Evolutionary conservation across 2,329 filamentous ascomycete genomes (phyloP).

Genomic region (Talaromyces pinophilus): DNA sequence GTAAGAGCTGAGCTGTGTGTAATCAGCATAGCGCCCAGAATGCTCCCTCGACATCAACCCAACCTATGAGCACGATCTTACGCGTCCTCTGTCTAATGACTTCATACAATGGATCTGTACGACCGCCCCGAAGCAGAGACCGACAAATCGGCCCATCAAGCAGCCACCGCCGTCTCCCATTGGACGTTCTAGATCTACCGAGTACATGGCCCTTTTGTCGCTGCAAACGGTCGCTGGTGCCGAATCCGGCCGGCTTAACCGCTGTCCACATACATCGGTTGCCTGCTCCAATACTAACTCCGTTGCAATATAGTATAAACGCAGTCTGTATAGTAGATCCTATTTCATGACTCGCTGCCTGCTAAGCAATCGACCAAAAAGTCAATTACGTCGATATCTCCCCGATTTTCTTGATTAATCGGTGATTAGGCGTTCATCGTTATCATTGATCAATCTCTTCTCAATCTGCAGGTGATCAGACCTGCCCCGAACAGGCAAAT

Average conservation of each 20-base stretch:
- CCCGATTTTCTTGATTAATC: not conserved
- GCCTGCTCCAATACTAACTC: not conserved
- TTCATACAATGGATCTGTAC: slow-evolving; percentile 6
- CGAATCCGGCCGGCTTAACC: slow-evolving; percentile 4
- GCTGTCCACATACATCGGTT: not conserved
- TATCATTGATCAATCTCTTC: not conserved
- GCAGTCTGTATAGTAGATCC: not conserved
- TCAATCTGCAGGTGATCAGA: not conserved
- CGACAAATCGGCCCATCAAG: slow-evolving; percentile 4
- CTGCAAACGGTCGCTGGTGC: slow-evolving; percentile 2
- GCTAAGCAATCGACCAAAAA: not conserved
- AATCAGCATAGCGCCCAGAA: not conserved
- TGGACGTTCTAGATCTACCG: not conserved
- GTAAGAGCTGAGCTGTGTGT: not conserved
- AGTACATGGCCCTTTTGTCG: not conserved
- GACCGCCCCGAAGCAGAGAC: not conserved
- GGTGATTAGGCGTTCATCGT: not conserved
- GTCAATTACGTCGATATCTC: slow-evolving; percentile 8
- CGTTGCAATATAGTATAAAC: too few species aligned
- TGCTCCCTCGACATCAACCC: not conserved
- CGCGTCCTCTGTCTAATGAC: slow-evolving; percentile 14
- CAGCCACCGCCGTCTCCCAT: not conserved
- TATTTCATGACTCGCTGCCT: not conserved
- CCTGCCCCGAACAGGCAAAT: not conserved
- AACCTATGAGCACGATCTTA: slow-evolving; percentile 13